Evolutionary conservation across 352 stramenopile species (phyloP), one percentile per base, ranked within the genome.

Genomic region (Phytophthora sp.): DNA sequence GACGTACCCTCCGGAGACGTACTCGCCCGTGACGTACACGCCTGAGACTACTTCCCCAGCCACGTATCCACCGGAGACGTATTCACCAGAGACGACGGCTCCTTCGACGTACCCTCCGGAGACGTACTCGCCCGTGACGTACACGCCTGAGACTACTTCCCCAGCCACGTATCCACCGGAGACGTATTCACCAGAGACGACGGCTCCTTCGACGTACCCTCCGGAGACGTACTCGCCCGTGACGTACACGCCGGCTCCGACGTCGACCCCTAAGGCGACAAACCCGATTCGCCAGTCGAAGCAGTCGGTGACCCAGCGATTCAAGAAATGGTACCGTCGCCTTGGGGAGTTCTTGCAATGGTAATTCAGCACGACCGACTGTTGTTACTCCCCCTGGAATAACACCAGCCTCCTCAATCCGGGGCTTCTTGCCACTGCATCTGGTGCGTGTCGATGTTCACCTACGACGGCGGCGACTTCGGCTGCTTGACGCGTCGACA

Each of bases 361-460:
- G 63, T 71, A 57, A 45, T 66, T 21, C 23, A 0, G n/a, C 9
- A 2, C 41, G 29, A 56, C 29, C 49, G 30, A 60, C 12, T 24
- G 44, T 35, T 24, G 44, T 12, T 12, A 31, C n/a, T 56, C 23
- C 42, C 36, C 7, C 38, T n/a, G n/a, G 36, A 16, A 39, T n/a
- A 13, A 16, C 9, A 27, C 21, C 36, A 30, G 41, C 16, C 38
- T 38, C 23, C 12, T 44, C 12, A 9, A 33, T 9, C n/a, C 3
- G 5, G n/a, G 8, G 18, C 42, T 52, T 31, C 38, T 20, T 36
- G 6, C 11, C 20, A 52, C 55, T 62, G 63, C 56, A 71, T 57
- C 63, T 42, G 18, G 26, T 71, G 63, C 24, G 56, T 66, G 27
- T 71, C 57, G 56, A 71, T 71, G 63, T 71, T 23, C 21, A 54